phyloP scores from a whole-genome alignment of 148 eudicot species.

The Cornus controversa region DNA sequence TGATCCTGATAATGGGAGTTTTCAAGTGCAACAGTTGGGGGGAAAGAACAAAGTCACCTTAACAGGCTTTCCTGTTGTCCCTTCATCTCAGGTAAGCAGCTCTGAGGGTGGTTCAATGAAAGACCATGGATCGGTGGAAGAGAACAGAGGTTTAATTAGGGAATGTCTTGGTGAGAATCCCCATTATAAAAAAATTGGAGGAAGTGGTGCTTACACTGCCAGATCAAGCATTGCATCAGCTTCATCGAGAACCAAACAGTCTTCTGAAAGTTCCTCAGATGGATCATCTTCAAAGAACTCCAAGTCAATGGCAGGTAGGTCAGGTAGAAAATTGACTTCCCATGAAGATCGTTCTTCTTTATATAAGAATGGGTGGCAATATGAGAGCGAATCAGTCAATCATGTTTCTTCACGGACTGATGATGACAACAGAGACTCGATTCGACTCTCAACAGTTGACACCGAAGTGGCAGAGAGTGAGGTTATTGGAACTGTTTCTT shows the following conservation, averaged over 20 bases:
- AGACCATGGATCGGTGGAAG: neutral
- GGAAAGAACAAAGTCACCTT: constrained; percentile 12
- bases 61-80: neutral
- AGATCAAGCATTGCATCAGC: constrained; percentile 27
- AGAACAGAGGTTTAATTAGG: constrained; percentile 13
- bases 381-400: constrained; percentile 17
- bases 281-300: constrained; percentile 27
- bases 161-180: constrained; percentile 11
- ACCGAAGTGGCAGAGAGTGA: constrained; percentile 18
- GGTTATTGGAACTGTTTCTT: constrained; percentile 20
- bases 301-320: constrained; percentile 20
- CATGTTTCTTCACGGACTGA: constrained; percentile 24
- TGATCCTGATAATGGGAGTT: constrained; percentile 14
- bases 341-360: constrained; percentile 16
- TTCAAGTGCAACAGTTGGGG: constrained; percentile 9
- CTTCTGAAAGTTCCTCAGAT: constrained; percentile 48
- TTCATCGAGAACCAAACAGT: constrained; percentile 36
- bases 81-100: constrained; percentile 5
- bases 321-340: constrained; percentile 24
- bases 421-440: constrained; percentile 27
- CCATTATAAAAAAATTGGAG: constrained; percentile 3
- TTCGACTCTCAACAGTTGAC: constrained; percentile 22
- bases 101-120: constrained; percentile 11
- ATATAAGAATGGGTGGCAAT: constrained; percentile 15
- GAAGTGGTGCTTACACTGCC: constrained; percentile 16